A percentile compares a stretch with the other conserved stretches of the same genome.
Conservation (phyloP, 2,329 filamentous ascomycete species). For the Endothia cerciana region DNA sequence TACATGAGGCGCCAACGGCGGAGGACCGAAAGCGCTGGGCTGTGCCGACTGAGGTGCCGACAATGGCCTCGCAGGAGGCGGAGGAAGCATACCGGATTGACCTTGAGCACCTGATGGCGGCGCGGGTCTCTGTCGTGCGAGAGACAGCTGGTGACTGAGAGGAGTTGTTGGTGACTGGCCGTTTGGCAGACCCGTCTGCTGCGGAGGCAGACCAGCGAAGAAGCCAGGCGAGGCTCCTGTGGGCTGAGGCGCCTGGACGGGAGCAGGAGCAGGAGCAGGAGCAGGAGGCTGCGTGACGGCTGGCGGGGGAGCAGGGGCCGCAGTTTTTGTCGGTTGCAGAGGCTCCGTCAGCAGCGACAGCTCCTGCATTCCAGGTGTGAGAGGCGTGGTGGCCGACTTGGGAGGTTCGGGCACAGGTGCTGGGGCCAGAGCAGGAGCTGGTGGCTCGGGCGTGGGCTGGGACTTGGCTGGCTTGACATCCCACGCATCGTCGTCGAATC, state of each 20-base stretch:
- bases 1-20: constrained; percentile 80
- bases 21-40: constrained; percentile 71
- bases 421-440: constrained; percentile 43
- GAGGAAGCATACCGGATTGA: constrained; percentile 69
- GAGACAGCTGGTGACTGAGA: constrained; percentile 48
- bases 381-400: constrained; percentile 44
- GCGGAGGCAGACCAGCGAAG: constrained; percentile 55
- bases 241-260: constrained; percentile 47
- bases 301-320: constrained; percentile 39
- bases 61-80: constrained; percentile 76
- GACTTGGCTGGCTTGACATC: constrained; percentile 84
- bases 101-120: constrained; percentile 66
- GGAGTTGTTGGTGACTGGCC: constrained; percentile 45
- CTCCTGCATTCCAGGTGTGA: constrained; percentile 71
- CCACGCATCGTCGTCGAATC: constrained; percentile 98
- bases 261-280: constrained; percentile 40
- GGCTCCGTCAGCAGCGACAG: constrained; percentile 58
- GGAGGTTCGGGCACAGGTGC: constrained; percentile 42
- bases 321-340: constrained; percentile 54
- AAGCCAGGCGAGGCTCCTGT: constrained; percentile 63
- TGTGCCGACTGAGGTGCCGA: constrained; percentile 86
- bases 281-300: constrained; percentile 40
- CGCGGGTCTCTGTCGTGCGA: constrained; percentile 69
- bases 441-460: constrained; percentile 36
- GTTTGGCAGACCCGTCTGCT: constrained; percentile 49